Conservation (phyloP, 192 early-diverging fungal species). For the Podochytrium sp. region DNA sequence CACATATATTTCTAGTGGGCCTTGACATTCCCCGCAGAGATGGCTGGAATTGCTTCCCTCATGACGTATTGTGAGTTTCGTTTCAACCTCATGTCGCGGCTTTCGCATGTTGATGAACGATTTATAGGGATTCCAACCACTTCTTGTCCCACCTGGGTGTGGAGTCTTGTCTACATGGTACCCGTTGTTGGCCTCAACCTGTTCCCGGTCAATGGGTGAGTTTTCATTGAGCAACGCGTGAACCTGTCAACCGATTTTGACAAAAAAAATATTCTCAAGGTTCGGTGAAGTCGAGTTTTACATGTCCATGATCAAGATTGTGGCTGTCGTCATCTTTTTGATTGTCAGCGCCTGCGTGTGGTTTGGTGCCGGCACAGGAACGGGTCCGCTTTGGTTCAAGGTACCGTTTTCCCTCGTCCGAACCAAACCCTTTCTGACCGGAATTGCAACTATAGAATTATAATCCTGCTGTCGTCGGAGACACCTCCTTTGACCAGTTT, state of each 20-base stretch:
- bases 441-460: no score
- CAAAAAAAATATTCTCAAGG: no score
- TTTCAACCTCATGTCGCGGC: no score
- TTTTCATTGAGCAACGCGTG: no score
- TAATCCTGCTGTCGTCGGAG: slow-evolving; percentile 13
- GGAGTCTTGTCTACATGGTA: slow-evolving; percentile 56
- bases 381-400: slow-evolving; percentile 14
- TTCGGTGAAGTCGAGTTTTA: slow-evolving; percentile 22
- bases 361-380: slow-evolving; percentile 57
- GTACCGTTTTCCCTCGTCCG: no score
- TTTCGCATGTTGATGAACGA: no score
- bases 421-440: no score
- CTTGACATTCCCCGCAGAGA: slow-evolving; percentile 61
- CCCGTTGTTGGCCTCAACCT: slow-evolving; percentile 57
- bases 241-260: no score
- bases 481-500: slow-evolving; percentile 21
- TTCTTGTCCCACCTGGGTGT: slow-evolving; percentile 40
- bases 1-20: slow-evolving; percentile 25
- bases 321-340: slow-evolving; percentile 84
- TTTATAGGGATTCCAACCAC: slow-evolving; percentile 55
- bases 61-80: slow-evolving; percentile 74
- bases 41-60: slow-evolving; percentile 76
- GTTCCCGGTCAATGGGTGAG: slow-evolving; percentile 14
- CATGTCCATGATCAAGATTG: slow-evolving; percentile 74
- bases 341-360: slow-evolving; percentile 73